Evolutionary conservation across 2,329 filamentous ascomycete genomes (phyloP), one percentile per base, ranked within the genome.

Genomic region (Chrysoporthe austroafricana): DNA sequence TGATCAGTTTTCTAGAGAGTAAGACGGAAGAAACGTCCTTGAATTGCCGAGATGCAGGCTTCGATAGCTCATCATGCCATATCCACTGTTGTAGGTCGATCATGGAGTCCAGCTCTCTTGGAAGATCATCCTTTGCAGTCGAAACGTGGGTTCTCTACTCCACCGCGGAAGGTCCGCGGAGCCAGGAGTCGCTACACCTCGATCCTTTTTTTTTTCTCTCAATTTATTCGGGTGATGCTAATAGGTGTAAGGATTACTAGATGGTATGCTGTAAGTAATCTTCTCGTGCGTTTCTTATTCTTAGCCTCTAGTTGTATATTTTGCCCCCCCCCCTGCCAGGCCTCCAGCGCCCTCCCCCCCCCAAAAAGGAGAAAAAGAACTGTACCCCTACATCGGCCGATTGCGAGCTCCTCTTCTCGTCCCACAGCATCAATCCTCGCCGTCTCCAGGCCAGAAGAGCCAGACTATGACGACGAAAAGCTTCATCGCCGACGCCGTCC

Each of bases 401-500:
- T 36, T 39, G 32, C 5, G 32, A 57, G 57, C 9, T 61, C 11
- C 7, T 16, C 42, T 26, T 14, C 50, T 54, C 54, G 8, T 2
- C 2, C 54, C 13, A 6, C 1, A n/a, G n/a, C 32, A 9, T 63
- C 62, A 63, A 5, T 64, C 62, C 34, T 50, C 39, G 21, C 42
- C 36, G 39, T 60, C 43, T 0, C 77, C 81, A 4, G 83, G 86
- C 90, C 90, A 92, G 1, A 85, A 71, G 18, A 87, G 77, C 89
- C 90, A 91, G 0, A 84, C 78, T 1, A 86, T 32, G 0, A 88
- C 81, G 68, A 90, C 86, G 1, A 78, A 50, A 1, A 84, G 72
- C 78, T 92, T 91, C 59, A 91, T 72, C 0, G 72, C 77, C 0
- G 85, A 82, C 0, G 86, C 87, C n/a, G 84, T 80, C 88, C 88